These are phyloP conservation scores for Verticillium nubilum DNA, from an alignment of 2,329 filamentous ascomycete species.

Conservation along the genomic window DNA sequence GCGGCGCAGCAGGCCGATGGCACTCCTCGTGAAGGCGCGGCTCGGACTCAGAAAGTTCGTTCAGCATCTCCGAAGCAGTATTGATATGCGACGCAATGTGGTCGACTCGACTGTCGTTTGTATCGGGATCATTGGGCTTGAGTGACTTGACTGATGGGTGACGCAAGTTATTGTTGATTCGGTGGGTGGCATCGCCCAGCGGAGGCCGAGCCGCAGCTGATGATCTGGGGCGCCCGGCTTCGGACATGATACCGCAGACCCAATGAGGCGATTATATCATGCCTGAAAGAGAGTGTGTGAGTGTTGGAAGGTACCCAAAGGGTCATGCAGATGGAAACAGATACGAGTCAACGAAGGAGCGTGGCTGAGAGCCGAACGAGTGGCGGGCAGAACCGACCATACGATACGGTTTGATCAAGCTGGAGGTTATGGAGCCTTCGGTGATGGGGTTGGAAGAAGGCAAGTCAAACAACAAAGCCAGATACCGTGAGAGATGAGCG, in stretches of 20 bases:
- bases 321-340: neutral
- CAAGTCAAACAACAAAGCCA: neutral
- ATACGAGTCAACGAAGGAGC: neutral
- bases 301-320: neutral
- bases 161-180: conserved; percentile 34
- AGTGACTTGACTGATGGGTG: conserved; percentile 17
- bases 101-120: neutral
- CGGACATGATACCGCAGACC: conserved; percentile 8
- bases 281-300: neutral
- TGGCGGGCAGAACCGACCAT: neutral
- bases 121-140: conserved; percentile 22
- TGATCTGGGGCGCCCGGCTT: conserved; percentile 6
- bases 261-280: neutral
- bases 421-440: neutral
- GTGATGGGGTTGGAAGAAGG: neutral
- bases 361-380: neutral
- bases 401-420: neutral
- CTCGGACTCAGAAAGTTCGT: neutral
- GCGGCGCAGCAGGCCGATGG: neutral
- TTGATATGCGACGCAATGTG: neutral
- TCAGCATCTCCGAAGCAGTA: neutral
- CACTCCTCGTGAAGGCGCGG: neutral
- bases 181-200: conserved; percentile 40
- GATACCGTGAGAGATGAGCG: neutral
- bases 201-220: conserved; percentile 26